These are phyloP conservation scores for Aspergillus pseudoviridinutans DNA, from an alignment of 2,329 filamentous ascomycete genomes.

Conservation along the genomic window DNA sequence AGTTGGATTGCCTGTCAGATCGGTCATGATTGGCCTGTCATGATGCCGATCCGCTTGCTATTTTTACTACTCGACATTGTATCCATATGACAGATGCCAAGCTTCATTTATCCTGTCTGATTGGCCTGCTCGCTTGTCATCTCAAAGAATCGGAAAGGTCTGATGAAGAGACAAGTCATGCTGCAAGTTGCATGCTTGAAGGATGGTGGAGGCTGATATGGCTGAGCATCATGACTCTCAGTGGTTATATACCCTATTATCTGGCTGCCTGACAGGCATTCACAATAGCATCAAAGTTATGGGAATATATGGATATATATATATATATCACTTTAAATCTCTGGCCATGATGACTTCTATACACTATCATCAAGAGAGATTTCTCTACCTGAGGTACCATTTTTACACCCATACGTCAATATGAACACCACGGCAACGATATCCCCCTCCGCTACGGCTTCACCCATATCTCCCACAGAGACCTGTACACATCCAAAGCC, in stretches of 20 bases:
- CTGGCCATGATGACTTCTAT: neutral
- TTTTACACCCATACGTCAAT: too few species aligned
- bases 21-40: too few species aligned
- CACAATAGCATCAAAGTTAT: neutral
- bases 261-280: neutral
- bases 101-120: too few species aligned
- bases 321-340: neutral
- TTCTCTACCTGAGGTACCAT: too few species aligned
- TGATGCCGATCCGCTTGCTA: neutral
- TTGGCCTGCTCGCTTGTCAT: too few species aligned
- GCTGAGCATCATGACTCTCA: neutral
- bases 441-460: conserved; percentile 8
- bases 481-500: conserved; percentile 23
- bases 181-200: too few species aligned
- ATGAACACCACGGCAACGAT: conserved; percentile 8
- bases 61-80: neutral
- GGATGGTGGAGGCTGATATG: neutral
- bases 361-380: neutral
- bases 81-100: neutral
- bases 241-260: neutral
- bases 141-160: too few species aligned
- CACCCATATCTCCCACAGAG: conserved; percentile 6
- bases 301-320: neutral
- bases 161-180: too few species aligned
- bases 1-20: neutral